Evolutionary conservation across 2,329 filamentous ascomycete species (phyloP).

Genomic region (Colletotrichum phormii): DNA sequence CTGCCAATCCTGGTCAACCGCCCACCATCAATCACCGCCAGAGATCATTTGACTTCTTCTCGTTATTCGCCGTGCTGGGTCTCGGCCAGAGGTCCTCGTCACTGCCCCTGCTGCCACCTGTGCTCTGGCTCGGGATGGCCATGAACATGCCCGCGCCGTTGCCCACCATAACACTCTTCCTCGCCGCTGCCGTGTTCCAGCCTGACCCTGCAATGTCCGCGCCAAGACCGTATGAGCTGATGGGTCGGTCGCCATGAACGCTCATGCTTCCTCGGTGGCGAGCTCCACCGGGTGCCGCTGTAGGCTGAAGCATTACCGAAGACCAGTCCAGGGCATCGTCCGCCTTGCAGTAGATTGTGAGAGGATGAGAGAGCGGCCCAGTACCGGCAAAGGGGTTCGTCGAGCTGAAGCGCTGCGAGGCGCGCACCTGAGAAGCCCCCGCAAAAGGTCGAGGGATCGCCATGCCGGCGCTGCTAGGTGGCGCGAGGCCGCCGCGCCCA

Average conservation of each 20-base stretch:
- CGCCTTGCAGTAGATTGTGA: slow-evolving; percentile 71
- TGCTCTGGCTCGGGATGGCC: slow-evolving; percentile 56
- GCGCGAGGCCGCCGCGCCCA: slow-evolving; percentile 38
- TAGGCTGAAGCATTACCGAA: slow-evolving; percentile 61
- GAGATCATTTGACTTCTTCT: slow-evolving; percentile 31
- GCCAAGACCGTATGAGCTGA: slow-evolving; percentile 69
- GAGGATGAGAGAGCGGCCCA: slow-evolving; percentile 60
- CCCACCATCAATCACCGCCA: slow-evolving; percentile 21
- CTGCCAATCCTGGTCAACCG: background rate
- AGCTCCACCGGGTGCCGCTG: slow-evolving; percentile 36
- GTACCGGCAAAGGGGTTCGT: slow-evolving; percentile 59
- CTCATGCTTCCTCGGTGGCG: slow-evolving; percentile 35
- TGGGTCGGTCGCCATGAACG: slow-evolving; percentile 52
- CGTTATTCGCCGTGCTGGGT: slow-evolving; percentile 34
- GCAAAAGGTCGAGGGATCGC: slow-evolving; percentile 42
- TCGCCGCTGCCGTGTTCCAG: slow-evolving; percentile 64
- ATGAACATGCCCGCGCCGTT: slow-evolving; percentile 65
- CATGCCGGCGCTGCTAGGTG: slow-evolving; percentile 40
- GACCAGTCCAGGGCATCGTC: slow-evolving; percentile 70
- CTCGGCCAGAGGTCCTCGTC: slow-evolving; percentile 49
- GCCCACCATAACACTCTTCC: slow-evolving; percentile 66
- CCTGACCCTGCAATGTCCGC: slow-evolving; percentile 60
- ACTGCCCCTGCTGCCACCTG: slow-evolving; percentile 36
- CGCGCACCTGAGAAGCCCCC: slow-evolving; percentile 41
- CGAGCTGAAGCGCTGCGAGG: slow-evolving; percentile 63